Base-by-base conservation (phyloP, 2,329 filamentous ascomycete genomes). In the Dothistroma pini region DNA sequence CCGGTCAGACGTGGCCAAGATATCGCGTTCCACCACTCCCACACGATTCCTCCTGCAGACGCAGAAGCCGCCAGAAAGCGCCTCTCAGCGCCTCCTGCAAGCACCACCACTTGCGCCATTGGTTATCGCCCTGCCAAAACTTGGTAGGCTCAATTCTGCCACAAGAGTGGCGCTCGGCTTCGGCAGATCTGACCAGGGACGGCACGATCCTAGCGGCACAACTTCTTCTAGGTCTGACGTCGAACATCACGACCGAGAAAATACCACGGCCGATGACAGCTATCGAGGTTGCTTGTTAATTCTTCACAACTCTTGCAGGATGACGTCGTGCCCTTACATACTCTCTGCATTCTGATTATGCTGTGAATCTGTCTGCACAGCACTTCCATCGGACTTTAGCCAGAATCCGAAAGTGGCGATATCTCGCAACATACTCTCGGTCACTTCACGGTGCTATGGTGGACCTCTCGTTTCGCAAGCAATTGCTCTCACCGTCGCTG, bases 371-470 rank as follows among this genome's bases (percentile, higher is more conserved):
- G 19, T 11, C 38, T 35, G 12, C 29, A 29, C 25, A 47, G 19
- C n/a, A 47, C 22, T 21, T 14, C 54, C 10, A 25, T 21, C 48
- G 14, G 41, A 44, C 25, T 38, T 50, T 25, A 32, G 29, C 31
- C 22, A 12, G 22, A 2, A 22, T 38, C 55, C 44, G 55, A 57
- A 57, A 34, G 60, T 62, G 63, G 63, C 59, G 59, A 62, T 57
- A 61, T 61, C 57, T 61, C 56, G 56, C 57, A 48, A 35, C 64
- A 51, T 61, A 48, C 61, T 60, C 54, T 67, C 65, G 65, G 65
- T 60, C 54, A 48, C 52, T 63, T 64, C 61, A 56, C 65, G 65
- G 63, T 50, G 51, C 38, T 54, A 58, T 62, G 60, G 61, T 65
- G 65, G 63, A 64, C 63, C 59, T 62, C 58, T 53, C 57, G 19